Base-by-base conservation (phyloP, 1,284 basidiomycete genomes). In the Pascua sp. region DNA sequence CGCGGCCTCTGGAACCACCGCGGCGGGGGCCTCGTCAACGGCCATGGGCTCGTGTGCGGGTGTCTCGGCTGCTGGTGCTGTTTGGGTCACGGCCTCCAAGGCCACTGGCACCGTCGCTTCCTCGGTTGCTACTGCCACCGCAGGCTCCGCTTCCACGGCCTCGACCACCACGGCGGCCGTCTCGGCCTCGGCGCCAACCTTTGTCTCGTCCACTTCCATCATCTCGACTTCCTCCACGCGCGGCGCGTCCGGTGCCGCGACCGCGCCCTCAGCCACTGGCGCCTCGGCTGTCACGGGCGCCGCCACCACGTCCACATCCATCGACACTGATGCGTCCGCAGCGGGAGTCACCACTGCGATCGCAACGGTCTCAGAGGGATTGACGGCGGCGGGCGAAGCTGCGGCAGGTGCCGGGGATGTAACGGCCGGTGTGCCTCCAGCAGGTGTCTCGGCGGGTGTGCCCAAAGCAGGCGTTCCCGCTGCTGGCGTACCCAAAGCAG, bases 401-500 rank as follows among this genome's bases (percentile, higher is more conserved):
- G 12, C 40, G 2, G 12, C 40, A 11, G 24, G 18, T 8, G 45
- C 45, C 3, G 47, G 38, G 11, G 47, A 38, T 5, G 36, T 2
- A n/a, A 39, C 17, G 36, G 32, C 47, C 2, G 47, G 47, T 11
- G 47, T 36, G 47, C 37, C 47, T n/a, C 12, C 47, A 40, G 44
- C 52, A 16, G 51, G 51, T 9, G 51, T 53, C 44, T 40, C 51
- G 8, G 18, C 32, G 7, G 45, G 24, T 46, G 45, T 11, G 17
- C 18, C 18, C 42, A 36, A 4, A 4, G 45, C 45, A 9, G 45
- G 45, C 8, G 45, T 47, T 51, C 12, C 45, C 5, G 15, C 46
- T 8, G 51, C 53, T 12, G 58, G 59, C 15, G 59, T 61, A 37
- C 16, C 55, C 13, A 12, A 41, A 18, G 38, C 40, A 1, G 16